These are phyloP conservation scores for Candida railenensis DNA, from an alignment of 805 yeast genomes.

Conservation along the genomic window DNA sequence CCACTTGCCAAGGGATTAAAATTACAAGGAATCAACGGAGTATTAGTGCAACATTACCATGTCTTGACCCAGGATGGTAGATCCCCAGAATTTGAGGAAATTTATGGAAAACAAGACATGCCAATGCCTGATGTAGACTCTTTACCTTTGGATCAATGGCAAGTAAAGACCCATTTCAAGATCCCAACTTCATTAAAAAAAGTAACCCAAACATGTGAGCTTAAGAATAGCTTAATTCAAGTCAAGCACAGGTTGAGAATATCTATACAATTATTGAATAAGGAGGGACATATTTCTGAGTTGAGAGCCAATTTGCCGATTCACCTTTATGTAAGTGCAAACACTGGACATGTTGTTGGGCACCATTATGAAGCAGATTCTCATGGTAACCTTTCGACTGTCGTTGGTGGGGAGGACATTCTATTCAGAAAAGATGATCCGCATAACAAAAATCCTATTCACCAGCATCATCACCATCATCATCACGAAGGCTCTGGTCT, in stretches of 20 bases:
- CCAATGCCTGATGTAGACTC: constrained; percentile 18
- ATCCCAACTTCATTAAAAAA: constrained; percentile 39
- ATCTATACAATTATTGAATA: constrained; percentile 43
- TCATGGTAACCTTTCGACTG: constrained; percentile 23
- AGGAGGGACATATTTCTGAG: constrained; percentile 51
- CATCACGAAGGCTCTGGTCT: constrained; percentile 1
- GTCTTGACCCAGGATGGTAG: constrained; percentile 27
- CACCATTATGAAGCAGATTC: constrained; percentile 31
- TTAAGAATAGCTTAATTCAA: constrained; percentile 38
- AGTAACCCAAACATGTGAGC: constrained; percentile 44
- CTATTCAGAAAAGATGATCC: constrained; percentile 26
- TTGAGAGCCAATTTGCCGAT: constrained; percentile 53
- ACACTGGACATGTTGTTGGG: constrained; percentile 35
- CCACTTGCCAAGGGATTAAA: constrained; percentile 48
- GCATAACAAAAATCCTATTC: constrained; percentile 4
- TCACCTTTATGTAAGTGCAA: constrained; percentile 40
- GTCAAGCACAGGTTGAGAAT: constrained; percentile 48
- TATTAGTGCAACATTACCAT: constrained; percentile 31
- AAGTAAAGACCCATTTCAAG: constrained; percentile 36
- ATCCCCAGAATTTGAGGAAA: constrained; percentile 41
- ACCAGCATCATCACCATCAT: constrained; percentile 7
- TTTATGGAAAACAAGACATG: constrained; percentile 26
- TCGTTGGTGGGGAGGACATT: constrained; percentile 22
- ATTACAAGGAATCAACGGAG: constrained; percentile 22
- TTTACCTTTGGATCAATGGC: constrained; percentile 43